Base-by-base conservation (phyloP, 208 protist species). In the Trypanosomatidae sp. region DNA sequence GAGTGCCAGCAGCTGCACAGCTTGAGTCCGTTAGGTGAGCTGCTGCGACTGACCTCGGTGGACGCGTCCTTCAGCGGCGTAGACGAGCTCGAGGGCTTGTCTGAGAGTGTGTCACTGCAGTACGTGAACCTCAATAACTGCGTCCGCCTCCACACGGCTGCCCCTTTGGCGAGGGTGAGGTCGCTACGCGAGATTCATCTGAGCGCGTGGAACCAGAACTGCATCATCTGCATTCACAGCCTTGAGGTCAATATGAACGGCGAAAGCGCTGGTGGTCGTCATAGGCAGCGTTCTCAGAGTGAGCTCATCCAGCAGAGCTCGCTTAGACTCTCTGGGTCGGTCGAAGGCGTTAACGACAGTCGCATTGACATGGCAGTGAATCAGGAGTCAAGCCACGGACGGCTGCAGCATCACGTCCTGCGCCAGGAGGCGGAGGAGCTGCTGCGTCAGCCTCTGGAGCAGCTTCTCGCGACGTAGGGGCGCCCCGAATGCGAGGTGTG, bases 41-140 rank as follows among this genome's bases (percentile, higher is more conserved):
- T 75, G n/a, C 71, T 53, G n/a, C 62, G 41, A 19, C 50, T 76
- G 9, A 62, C 25, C 44, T 69, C 64, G 19, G 62, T 76, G 6
- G 72, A 76, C 55, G 72, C 72, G 36, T 76, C 72, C 53, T 76
- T 71, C 64, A 76, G 64, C 22, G 55, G 44, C 12, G 33, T 76
- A 4, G 47, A 62, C 52, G 72, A 76, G 7, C 69, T 81, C 30
- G 44, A 70, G 50, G 71, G 77, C 1, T 50, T 81, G 3, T 70
- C 62, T 25, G 50, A 41, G 15, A 77, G 77, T 49, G n/a, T 53
- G 7, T 70, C 62, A 15, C 69, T 81, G 13, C 52, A 69, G 55
- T 72, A 70, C 33, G 66, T 83, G 44, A 70, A 79, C 36, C 60
- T 84, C 36, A 67, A 49, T 41, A 60, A 73, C 62, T 84, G 80